Base-by-base conservation (phyloP, 2,329 filamentous ascomycete genomes). In the Sclerotinia trifoliorum region DNA sequence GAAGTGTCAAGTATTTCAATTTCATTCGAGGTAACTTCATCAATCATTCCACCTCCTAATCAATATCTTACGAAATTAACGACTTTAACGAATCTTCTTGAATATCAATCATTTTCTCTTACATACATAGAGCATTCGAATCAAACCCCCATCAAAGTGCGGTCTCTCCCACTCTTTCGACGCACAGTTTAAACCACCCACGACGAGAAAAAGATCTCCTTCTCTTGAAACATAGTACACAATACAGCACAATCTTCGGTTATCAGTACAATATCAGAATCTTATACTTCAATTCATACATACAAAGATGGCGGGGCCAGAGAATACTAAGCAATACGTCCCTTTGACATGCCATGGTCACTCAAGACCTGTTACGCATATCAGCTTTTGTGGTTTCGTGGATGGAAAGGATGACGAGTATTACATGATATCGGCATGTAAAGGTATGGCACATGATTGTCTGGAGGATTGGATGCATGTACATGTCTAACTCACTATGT, bases 281-380 rank as follows among this genome's bases (percentile, higher is more conserved):
- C 32, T 42, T 13, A 51, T 64, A 52, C 52, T 52, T 66, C 44
- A 26, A 26, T 66, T 51, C 64, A 60, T 42, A 26, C 55, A 66
- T 13, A 35, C 32, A 42, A 24, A 46, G 17, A 78, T 78, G 77
- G 75, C 72, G 51, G 72, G 68, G 57, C 46, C 69, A 67, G 65
- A 67, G 35, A 76, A 75, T 66, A 73, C 69, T 35, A 78, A 77
- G 66, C 71, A 75, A 68, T 77, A 77, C 68, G 89, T 92, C 67
- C 90, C 90, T 71, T 81, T 92, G 76, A 92, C 90, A 72, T 92
- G 90, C 79, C 90, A 92, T 79, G 90, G 90, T 70, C 90, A 92
- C 78, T 91, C 89, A 67, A 84, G 90, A 73, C 90, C 90, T 42
- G 89, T 92, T 71, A 90, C 89, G 17, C 90, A 92, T 80, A 82